A percentile compares a stretch with the other conserved stretches of the same genome.
phyloP scores from a whole-genome alignment of 345 rosid species.

The Odontarrhena argentea region DNA sequence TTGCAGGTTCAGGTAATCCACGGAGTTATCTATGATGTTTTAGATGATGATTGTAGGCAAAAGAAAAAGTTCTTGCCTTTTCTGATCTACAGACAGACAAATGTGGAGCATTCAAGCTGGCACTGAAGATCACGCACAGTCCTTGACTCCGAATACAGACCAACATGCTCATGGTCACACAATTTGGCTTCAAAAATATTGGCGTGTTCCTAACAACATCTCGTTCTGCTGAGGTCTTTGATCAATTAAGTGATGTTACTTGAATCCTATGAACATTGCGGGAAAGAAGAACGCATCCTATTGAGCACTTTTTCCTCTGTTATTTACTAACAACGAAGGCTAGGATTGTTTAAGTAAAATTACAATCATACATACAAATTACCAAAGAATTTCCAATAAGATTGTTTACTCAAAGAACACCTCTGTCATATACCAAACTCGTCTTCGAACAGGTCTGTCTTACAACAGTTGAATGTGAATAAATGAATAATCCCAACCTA shows the following conservation, averaged over 20 bases:
- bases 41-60: constrained; percentile 16
- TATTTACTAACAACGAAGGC: no score
- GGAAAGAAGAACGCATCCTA: no score
- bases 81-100: background rate
- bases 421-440: constrained; percentile 6
- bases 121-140: constrained; percentile 37
- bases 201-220: background rate
- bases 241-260: no score
- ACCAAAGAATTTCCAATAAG: constrained; percentile 25
- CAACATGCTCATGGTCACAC: constrained; percentile 41
- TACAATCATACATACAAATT: constrained; percentile 16
- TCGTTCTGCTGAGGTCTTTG: background rate
- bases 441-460: constrained; percentile 12
- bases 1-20: constrained; percentile 24
- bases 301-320: no score
- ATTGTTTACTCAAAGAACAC: constrained; percentile 17
- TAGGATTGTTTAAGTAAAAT: background rate
- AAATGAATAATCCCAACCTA: constrained; percentile 30
- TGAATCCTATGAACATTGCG: background rate
- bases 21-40: background rate
- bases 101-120: constrained; percentile 18
- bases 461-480: constrained; percentile 32
- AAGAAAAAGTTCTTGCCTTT: constrained; percentile 17
- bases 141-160: constrained; percentile 30
- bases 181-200: constrained; percentile 21